Base-by-base conservation (phyloP, 192 early-diverging fungal genomes). In the Gigaspora rosea region DNA sequence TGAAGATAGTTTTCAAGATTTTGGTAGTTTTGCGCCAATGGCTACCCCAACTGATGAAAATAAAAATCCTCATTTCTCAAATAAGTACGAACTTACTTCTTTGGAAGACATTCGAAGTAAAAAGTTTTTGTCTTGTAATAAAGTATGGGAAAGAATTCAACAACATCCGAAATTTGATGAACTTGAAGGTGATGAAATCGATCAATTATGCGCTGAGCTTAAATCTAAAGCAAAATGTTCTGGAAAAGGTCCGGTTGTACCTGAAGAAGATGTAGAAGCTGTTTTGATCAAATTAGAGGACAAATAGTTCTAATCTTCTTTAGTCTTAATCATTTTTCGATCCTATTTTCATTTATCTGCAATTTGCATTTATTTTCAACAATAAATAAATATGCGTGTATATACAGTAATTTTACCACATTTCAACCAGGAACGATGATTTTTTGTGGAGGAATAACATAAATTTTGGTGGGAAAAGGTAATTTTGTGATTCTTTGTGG, bases 111-210 rank as follows among this genome's bases (percentile, higher is more conserved):
- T 65, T 46, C 18, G 63, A 41, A 57, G 35, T 66, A 76, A 76
- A 47, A 76, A 54, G 9, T 76, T 58, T 56, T 56, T 76, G 49
- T 76, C 75, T 13, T 76, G 75, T 66, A 64, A 76, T 66, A 76
- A 88, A 49, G 83, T 84, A n/a, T 90, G 88, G 88, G 87, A 88
- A 69, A 79, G 80, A 11, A 74, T 90, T 64, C 80, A 83, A 54
- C 82, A 88, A 72, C 88, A 90, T 61, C 88, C 88, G 52, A 85
- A 84, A 27, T 84, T 88, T 73, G 88, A 90, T 62, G 87, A 87
- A 61, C 80, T 84, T 4, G 84, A 88, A 62, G 84, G 86, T 61
- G 84, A 86, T 63, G 85, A 87, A 41, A 80, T 86, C 12, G 79
- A 82, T 58, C 58, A 78, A 52, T 70, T 90, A 9, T 90, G 88